Evolutionary conservation across 148 eudicot species (phyloP), one percentile per base, ranked within the genome.

Genomic region (Hydrangea macrophylla): DNA sequence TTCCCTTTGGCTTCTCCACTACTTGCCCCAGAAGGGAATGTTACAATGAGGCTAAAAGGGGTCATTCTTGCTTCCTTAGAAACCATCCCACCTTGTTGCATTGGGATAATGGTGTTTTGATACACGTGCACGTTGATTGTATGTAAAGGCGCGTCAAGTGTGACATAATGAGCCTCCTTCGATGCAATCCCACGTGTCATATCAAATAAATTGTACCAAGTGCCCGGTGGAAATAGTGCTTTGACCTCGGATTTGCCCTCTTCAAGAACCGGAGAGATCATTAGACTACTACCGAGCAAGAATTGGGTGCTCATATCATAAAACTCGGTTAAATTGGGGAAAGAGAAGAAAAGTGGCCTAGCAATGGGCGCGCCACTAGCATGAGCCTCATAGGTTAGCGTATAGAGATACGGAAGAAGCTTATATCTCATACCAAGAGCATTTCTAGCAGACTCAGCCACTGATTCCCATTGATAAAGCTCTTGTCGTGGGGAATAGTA

Each of bases 391-490:
- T 93, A 90, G 78, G 64, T 90, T 75, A 93, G 67, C 0, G 98
- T 90, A 83, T 93, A 93, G 2, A 90, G 78, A 67, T 88, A 90
- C 7, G 98, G 98, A 32, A 93, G 86, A 51, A 93, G 82, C 80
- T 84, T 88, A 71, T 93, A 93, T 74, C 98, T 83, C 98, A 93
- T 88, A 26, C 97, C 98, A 12, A 93, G 60, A 35, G 98, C 98
- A 74, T 93, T 93, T 39, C 97, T 73, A 56, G 96, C 98, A 31
- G 98, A 93, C 26, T 78, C 77, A 12, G 98, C 97, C 23, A 93
- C 97, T 2, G 96, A 75, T 58, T 83, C 85, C 98, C 98, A 93
- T 13, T 88, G 90, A 68, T 93, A 93, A 42, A 93, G 92, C 76
- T 93, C 98, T 60, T 93, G 98, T 27, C 92, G 79, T 9, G 96